These are phyloP conservation scores for Dactylorhiza incarnata DNA, from an alignment of 106 monocot species.

Conservation along the genomic window DNA sequence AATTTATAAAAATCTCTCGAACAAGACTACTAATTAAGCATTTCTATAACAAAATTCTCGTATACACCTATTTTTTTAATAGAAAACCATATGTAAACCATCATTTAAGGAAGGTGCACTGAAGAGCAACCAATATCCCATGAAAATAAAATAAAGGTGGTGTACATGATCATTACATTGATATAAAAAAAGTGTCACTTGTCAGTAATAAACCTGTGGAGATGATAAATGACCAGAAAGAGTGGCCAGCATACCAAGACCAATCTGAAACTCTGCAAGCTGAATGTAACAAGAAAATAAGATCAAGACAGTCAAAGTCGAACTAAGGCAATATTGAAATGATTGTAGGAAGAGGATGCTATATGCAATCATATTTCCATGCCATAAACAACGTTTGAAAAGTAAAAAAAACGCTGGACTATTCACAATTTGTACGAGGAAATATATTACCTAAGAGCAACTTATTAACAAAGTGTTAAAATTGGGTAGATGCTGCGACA, in stretches of 20 bases:
- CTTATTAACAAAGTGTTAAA: not conserved
- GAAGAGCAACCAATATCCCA: not conserved
- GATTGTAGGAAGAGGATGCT: not conserved
- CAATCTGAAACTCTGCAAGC: constrained; percentile 92
- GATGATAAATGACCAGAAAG: constrained; percentile 61
- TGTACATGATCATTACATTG: not conserved
- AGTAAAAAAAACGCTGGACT: not conserved
- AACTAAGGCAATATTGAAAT: not conserved
- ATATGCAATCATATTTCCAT: not conserved
- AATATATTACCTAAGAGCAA: not conserved
- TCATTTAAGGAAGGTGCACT: not conserved
- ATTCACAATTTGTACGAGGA: not conserved
- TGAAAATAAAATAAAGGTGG: not conserved
- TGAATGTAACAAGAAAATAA: constrained; percentile 26
- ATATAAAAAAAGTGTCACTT: not conserved
- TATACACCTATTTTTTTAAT: not conserved
- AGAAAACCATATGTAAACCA: not conserved
- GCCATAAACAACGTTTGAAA: not conserved
- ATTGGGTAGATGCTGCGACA: no score
- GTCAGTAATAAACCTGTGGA: constrained; percentile 49
- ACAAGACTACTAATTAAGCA: not conserved
- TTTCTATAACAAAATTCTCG: not conserved
- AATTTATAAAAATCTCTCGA: not conserved
- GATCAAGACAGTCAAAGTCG: not conserved
- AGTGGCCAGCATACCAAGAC: constrained; percentile 65